Evolutionary conservation across 2,329 filamentous ascomycete species (phyloP).

Genomic region (Pseudopyricularia cyperi): DNA sequence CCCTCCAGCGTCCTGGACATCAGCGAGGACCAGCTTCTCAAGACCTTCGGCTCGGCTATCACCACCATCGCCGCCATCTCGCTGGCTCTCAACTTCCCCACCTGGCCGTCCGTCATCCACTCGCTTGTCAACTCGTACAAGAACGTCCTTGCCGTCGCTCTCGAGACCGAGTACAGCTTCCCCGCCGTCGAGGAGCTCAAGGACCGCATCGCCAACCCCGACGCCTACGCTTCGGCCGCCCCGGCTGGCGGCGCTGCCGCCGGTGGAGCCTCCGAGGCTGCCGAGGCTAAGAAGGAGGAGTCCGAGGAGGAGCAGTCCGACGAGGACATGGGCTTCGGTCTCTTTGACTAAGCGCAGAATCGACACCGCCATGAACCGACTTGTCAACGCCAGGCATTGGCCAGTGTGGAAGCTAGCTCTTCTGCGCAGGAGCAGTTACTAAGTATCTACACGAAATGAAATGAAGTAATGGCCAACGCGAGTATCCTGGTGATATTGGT

Average conservation of each 20-base stretch:
- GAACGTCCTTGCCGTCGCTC: slow-evolving; percentile 80
- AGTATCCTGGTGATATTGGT: not conserved
- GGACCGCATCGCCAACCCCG: slow-evolving; percentile 98
- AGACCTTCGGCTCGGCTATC: slow-evolving; percentile 69
- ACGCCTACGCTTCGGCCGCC: slow-evolving; percentile 79
- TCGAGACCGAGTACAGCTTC: slow-evolving; percentile 88
- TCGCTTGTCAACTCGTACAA: slow-evolving; percentile 97
- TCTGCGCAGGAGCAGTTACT: not conserved
- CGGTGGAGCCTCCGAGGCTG: slow-evolving; percentile 34
- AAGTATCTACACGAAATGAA: slow-evolving; percentile 1
- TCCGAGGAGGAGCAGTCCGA: slow-evolving; percentile 58
- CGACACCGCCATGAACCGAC: not conserved
- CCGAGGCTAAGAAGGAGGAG: slow-evolving; percentile 43
- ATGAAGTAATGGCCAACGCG: not conserved
- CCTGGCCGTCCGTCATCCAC: slow-evolving; percentile 91
- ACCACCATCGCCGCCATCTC: slow-evolving; percentile 81
- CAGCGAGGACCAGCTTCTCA: slow-evolving; percentile 85
- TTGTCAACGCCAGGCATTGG: not conserved
- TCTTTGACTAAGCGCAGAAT: slow-evolving; percentile 35
- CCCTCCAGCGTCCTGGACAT: slow-evolving; percentile 78
- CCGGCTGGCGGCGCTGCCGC: slow-evolving; percentile 44
- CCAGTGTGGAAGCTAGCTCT: not conserved
- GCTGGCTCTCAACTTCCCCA: slow-evolving; percentile 88
- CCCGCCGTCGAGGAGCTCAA: slow-evolving; percentile 94
- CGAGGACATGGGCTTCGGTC: slow-evolving; percentile 61